These are phyloP conservation scores for Diaporthe citriasiana DNA, from an alignment of 2,329 filamentous ascomycete species.

Conservation along the genomic window DNA sequence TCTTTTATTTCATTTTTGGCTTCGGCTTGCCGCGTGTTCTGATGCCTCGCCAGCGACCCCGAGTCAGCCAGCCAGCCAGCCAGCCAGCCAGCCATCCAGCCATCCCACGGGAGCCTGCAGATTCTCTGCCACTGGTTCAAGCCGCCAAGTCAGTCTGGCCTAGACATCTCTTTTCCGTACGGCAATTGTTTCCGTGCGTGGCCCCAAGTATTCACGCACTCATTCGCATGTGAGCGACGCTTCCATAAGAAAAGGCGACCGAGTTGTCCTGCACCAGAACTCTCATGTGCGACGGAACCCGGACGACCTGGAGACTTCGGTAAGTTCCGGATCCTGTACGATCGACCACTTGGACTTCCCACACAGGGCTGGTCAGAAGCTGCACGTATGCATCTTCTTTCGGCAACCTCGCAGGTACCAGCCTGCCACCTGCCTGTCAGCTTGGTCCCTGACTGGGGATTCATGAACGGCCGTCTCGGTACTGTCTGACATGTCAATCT, in stretches of 20 bases:
- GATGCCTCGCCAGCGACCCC: background rate
- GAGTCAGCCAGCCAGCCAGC: background rate
- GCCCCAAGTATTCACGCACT: background rate
- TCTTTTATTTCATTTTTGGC: background rate
- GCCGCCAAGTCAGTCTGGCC: background rate
- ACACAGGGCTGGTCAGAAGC: slow-evolving; percentile 11
- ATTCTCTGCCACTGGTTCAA: background rate
- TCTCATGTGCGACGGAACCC: background rate
- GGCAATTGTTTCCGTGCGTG: background rate
- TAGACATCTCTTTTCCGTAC: background rate
- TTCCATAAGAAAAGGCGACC: background rate
- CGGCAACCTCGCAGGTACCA: slow-evolving; percentile 23
- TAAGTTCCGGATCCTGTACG: slow-evolving; percentile 17
- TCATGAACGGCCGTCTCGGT: background rate
- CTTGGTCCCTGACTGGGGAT: slow-evolving; percentile 6
- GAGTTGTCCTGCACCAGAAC: background rate
- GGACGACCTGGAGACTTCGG: background rate
- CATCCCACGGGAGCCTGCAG: slow-evolving; percentile 7
- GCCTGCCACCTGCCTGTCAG: slow-evolving; percentile 13
- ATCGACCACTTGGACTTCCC: background rate
- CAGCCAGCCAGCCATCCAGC: background rate
- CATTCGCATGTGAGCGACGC: no score
- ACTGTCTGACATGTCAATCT: background rate
- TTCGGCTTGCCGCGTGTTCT: background rate
- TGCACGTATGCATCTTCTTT: slow-evolving; percentile 5